phyloP scores from a whole-genome alignment of 2,329 filamentous ascomycete species.

The Curvularia lunata region DNA sequence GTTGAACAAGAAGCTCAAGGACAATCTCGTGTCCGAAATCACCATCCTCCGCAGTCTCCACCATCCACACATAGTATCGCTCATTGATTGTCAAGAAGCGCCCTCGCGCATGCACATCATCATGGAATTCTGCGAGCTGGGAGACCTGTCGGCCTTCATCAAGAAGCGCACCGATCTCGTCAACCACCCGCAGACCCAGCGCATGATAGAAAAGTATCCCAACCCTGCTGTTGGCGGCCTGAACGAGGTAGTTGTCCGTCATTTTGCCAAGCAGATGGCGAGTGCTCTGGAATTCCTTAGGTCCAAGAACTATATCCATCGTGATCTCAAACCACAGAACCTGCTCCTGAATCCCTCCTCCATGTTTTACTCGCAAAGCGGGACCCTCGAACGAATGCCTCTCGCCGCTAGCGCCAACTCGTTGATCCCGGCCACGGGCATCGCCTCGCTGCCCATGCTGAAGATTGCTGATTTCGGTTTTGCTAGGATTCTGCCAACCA shows the following conservation, averaged over 20 bases:
- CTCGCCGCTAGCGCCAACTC: constrained; percentile 83
- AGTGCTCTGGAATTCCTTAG: constrained; percentile 91
- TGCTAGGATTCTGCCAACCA: constrained; percentile 86
- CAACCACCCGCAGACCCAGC: constrained; percentile 79
- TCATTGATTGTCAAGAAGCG: constrained; percentile 92
- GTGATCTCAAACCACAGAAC: constrained; percentile 97
- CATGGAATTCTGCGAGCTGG: constrained; percentile 98
- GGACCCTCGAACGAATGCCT: constrained; percentile 62
- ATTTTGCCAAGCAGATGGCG: constrained; percentile 93
- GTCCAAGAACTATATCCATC: constrained; percentile 85
- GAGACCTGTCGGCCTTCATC: constrained; percentile 93
- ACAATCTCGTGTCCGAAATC: constrained; percentile 95
- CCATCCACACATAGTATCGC: constrained; percentile 94
- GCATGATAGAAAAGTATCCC: constrained; percentile 94
- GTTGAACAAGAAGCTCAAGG: constrained; percentile 93
- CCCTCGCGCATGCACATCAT: constrained; percentile 90
- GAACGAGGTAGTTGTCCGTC: constrained; percentile 93
- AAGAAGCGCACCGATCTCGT: constrained; percentile 85
- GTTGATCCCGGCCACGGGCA: constrained; percentile 77
- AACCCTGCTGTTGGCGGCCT: constrained; percentile 82
- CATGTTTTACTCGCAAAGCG: constrained; percentile 65
- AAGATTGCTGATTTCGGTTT: constrained; percentile 99
- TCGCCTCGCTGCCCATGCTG: constrained; percentile 88
- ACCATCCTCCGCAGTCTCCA: constrained; percentile 91
- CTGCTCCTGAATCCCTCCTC: constrained; percentile 85